Evolutionary conservation across 305 asterid species (phyloP).

Genomic region (Fraxinus baroniana): DNA sequence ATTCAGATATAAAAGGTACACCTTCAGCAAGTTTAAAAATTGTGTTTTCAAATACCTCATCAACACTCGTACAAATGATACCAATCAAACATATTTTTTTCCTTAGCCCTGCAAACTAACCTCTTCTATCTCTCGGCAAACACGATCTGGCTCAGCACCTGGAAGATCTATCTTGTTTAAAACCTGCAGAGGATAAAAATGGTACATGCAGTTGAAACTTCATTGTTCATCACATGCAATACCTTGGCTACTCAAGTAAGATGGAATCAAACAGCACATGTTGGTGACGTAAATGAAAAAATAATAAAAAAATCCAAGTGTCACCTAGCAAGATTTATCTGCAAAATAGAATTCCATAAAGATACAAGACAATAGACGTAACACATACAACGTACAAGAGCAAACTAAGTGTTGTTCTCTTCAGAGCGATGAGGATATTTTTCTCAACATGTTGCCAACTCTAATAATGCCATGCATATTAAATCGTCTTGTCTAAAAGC

Average conservation of each 20-base stretch:
- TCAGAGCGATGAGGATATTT: background rate
- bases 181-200: constrained; percentile 56
- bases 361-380: background rate
- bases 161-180: constrained; percentile 99
- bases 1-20: constrained; percentile 19
- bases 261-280: constrained; percentile 12
- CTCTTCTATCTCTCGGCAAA: constrained; percentile 94
- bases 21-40: constrained; percentile 25
- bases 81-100: background rate
- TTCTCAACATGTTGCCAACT: background rate
- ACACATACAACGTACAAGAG: background rate
- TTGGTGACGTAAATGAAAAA: constrained; percentile 4
- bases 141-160: constrained; percentile 95
- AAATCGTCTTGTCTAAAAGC: background rate
- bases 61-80: background rate
- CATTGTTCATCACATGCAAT: constrained; percentile 18
- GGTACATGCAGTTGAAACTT: constrained; percentile 17
- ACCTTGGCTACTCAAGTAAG: constrained; percentile 14
- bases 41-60: constrained; percentile 18
- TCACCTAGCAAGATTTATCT: constrained; percentile 2
- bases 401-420: background rate
- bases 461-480: background rate
- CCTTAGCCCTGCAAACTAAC: constrained; percentile 43
- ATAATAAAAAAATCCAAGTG: background rate
- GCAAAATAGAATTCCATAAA: background rate